These are phyloP conservation scores for Aspergillus nomiae DNA, from an alignment of 2,329 filamentous ascomycete genomes.

Conservation along the genomic window DNA sequence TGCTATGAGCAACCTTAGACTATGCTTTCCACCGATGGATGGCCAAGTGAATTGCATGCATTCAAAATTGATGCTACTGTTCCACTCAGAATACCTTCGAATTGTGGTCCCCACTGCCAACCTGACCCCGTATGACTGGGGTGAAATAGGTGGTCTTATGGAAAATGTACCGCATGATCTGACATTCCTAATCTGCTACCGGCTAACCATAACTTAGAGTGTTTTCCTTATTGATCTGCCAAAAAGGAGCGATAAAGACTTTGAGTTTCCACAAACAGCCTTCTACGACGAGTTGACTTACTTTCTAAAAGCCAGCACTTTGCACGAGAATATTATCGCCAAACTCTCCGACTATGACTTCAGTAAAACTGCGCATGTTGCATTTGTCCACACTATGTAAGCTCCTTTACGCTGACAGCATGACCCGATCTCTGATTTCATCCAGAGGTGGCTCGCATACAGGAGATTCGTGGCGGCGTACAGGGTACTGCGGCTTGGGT, in stretches of 20 bases:
- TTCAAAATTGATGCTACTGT: conserved; percentile 90
- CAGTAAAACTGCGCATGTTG: conserved; percentile 67
- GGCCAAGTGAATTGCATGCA: conserved; percentile 77
- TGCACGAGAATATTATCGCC: conserved; percentile 65
- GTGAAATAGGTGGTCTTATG: conserved; percentile 72
- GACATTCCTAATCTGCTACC: not conserved
- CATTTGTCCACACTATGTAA: conserved; percentile 84
- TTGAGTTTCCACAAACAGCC: conserved; percentile 37
- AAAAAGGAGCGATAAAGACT: conserved; percentile 33
- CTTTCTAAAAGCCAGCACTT: conserved; percentile 68
- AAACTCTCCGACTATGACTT: conserved; percentile 84
- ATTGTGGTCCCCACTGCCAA: conserved; percentile 89
- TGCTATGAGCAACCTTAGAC: conserved; percentile 56
- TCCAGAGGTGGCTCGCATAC: conserved; percentile 60
- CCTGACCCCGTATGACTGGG: conserved; percentile 84
- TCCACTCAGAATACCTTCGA: conserved; percentile 71
- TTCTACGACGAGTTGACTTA: conserved; percentile 72
- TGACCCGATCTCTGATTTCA: conserved; percentile 8
- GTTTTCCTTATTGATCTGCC: conserved; percentile 94
- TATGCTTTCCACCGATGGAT: conserved; percentile 82
- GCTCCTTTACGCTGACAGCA: conserved; percentile 28
- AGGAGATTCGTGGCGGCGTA: conserved; percentile 51
- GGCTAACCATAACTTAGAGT: conserved; percentile 51
- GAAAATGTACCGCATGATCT: conserved; percentile 67
- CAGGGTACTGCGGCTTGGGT: conserved; percentile 75